Base-by-base conservation (phyloP, 352 stramenopile genomes). In the Globisporangium sylvaticum region DNA sequence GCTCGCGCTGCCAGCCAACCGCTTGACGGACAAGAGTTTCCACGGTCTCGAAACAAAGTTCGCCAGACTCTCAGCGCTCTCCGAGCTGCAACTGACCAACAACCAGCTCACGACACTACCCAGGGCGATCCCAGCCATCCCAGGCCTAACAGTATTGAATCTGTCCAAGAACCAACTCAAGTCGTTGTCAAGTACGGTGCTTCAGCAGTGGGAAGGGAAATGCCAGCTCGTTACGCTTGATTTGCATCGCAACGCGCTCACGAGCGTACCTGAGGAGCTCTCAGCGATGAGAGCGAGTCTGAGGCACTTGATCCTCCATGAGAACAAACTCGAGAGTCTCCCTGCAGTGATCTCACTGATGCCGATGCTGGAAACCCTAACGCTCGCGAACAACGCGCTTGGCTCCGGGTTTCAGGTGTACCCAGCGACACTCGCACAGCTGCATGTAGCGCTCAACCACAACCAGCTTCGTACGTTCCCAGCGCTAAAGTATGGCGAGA, bases 251-350 rank as follows among this genome's bases (percentile, higher is more conserved):
- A 90, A 89, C 37, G 58, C 69, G 1, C 73, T 89, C 42, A 64
- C 67, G 14, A 65, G 54, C 0, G 42, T 88, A 2, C 78, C 79
- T 0, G 74, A 89, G 20, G 79, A 76, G 9, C 65, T 89, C 15
- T 39, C 62, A 3, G 66, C 72, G 0, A 58, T 84, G 39, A 65
- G 64, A 32, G 25, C 22, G 4, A 65, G 75, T 14, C 62, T 91
- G 3, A 70, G 69, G 7, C 31, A 62, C 9, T 56, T 89, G 0
- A 57, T 71, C 5, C 68, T 79, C 0, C 79, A 91, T 39, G 70
- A 83, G 29, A 89, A 91, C 55, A 73, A 75, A 0, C 62, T 91
- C 7, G 18, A 14, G 0, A 63, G 50, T n/a, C 22, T 91, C 3
- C 83, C 83, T 1, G 27, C 14, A 1, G 58, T 63, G 5, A 66